Conservation (phyloP, 208 protist genomes). For the Trypanosoma congolense region DNA sequence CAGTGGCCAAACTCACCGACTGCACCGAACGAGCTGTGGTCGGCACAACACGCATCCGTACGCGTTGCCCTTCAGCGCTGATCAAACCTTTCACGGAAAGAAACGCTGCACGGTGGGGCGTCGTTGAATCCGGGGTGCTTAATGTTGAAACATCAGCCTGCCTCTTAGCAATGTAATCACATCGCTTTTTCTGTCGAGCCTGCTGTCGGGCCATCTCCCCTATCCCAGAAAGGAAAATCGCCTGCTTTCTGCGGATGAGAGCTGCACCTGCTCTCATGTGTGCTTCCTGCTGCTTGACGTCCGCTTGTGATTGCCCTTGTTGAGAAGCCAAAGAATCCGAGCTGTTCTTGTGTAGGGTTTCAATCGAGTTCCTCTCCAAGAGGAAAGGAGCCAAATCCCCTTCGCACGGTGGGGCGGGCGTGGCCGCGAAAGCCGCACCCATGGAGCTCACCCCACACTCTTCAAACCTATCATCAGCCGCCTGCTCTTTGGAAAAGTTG, state of each 20-base stretch:
- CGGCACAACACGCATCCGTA: slow-evolving; percentile 27
- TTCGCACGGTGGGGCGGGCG: background rate
- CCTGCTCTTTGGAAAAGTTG: background rate
- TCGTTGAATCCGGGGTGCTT: background rate
- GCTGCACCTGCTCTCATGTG: too few relatives aligned
- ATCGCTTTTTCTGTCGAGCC: background rate
- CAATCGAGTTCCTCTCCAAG: background rate
- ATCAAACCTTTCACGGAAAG: slow-evolving; percentile 25
- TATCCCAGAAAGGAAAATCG: slow-evolving; percentile 10
- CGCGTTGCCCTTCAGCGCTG: slow-evolving; percentile 25
- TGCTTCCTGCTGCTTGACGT: too few relatives aligned
- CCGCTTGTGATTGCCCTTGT: too few relatives aligned
- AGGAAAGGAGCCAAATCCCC: background rate
- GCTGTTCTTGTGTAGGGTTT: background rate
- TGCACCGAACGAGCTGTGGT: background rate
- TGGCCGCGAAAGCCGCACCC: background rate
- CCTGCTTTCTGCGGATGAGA: background rate
- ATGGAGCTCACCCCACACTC: background rate
- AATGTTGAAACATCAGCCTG: background rate
- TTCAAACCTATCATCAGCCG: background rate
- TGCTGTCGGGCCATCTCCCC: slow-evolving; percentile 12
- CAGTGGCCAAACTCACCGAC: background rate
- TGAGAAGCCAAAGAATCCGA: background rate
- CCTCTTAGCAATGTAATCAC: background rate
- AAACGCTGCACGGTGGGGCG: background rate